Conservation (phyloP, 306 rosid species). For the Trifolium subterraneum region DNA sequence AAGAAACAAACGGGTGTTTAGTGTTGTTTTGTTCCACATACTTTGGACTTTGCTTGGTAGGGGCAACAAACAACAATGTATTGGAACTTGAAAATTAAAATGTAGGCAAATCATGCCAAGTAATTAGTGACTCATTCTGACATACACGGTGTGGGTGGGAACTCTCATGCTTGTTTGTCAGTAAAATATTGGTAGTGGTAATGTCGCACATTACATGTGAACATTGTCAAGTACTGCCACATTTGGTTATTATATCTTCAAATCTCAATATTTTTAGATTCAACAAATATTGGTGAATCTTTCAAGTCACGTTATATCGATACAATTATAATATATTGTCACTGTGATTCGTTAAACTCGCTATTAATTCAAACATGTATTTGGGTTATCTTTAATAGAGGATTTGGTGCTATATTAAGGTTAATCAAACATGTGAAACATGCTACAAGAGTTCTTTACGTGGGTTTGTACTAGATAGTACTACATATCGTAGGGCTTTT, state of each 20-base stretch:
- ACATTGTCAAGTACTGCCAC: not conserved
- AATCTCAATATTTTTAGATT: not conserved
- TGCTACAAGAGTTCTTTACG: not conserved
- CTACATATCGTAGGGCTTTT: conserved; percentile 1
- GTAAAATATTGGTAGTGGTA: conserved; percentile 3
- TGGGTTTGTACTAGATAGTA: not conserved
- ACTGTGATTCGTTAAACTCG: no score
- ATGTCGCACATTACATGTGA: conserved; percentile 4
- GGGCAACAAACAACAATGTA: conserved; percentile 20
- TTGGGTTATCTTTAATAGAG: not conserved
- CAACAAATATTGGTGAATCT: not conserved
- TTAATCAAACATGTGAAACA: not conserved
- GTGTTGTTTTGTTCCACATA: conserved; percentile 14
- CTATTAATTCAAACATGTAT: no score
- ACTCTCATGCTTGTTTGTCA: conserved; percentile 40
- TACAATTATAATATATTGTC: no score
- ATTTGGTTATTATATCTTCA: not conserved
- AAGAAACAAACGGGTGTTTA: conserved; percentile 9
- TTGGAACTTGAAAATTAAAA: not conserved
- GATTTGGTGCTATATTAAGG: not conserved
- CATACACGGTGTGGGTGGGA: conserved; percentile 16
- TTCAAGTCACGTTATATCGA: not conserved
- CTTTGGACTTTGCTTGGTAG: conserved; percentile 20
- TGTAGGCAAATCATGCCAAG: conserved; percentile 20
- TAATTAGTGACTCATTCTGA: conserved; percentile 20